Conservation (phyloP, 1,284 basidiomycete genomes). For the Ceratobasidium papillatum region DNA sequence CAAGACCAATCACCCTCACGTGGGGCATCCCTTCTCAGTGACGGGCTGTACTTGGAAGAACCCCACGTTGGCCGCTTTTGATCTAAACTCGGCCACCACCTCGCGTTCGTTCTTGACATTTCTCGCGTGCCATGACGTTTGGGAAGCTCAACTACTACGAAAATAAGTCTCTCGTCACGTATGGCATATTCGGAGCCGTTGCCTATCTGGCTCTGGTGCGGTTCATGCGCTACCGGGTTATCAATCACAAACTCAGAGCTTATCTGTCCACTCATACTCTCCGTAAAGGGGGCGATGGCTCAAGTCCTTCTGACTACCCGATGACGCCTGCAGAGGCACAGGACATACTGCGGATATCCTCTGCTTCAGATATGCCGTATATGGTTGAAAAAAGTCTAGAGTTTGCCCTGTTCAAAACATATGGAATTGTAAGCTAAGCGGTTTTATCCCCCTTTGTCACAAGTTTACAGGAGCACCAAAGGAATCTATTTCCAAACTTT, state of each 20-base stretch:
- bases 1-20: not conserved
- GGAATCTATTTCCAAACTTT: constrained; percentile 25
- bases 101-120: not conserved
- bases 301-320: constrained; percentile 15
- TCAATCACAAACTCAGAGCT: not conserved
- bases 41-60: not conserved
- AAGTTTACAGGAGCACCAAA: not conserved
- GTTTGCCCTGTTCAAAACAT: constrained; percentile 32
- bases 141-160: not conserved
- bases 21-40: not conserved
- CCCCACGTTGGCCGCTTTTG: not conserved
- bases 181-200: not conserved
- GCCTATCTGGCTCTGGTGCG: constrained; percentile 17
- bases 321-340: constrained; percentile 37
- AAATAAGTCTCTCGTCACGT: not conserved
- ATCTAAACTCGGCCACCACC: not conserved
- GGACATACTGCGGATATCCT: constrained; percentile 11
- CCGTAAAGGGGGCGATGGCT: constrained; percentile 4
- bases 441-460: not conserved
- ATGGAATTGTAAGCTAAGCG: constrained; percentile 19
- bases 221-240: constrained; percentile 18
- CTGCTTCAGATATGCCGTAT: constrained; percentile 7
- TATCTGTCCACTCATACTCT: constrained; percentile 1
- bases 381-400: constrained; percentile 24
- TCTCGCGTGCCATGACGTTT: not conserved